Evolutionary conservation across 495 filamentous ascomycete species (phyloP), one percentile per base, ranked within the genome.

Genomic region (Wilcoxina mikolae): DNA sequence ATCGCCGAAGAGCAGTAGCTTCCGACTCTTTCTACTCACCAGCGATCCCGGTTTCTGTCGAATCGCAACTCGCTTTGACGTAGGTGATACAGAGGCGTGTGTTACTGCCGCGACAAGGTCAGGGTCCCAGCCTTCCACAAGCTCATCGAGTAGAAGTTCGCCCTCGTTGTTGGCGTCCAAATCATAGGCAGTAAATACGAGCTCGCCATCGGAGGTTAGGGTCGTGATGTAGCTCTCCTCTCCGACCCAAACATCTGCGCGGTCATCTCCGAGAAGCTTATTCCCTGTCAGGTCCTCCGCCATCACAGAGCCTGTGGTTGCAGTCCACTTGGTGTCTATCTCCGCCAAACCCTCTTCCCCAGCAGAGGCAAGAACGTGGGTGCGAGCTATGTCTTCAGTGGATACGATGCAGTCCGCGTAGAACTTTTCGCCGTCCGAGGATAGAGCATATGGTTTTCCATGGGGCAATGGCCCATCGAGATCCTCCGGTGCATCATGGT

Each of bases 351-450:
- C 49, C 12, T 23, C 23, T 45, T 28, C 38, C 3, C 51, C 51
- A 11, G 33, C 35, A 1, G 25, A n/a, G 18, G 35, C 51, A 23
- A 45, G 38, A 17, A 45, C 51, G 25, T 43, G 51, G 2, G 33
- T 18, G 10, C 51, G 33, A 7, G 29, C 49, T 27, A 23, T 28
- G 1, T 20, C 22, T 23, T 29, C 46, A 29, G 17, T 26, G 45
- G 23, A 12, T 17, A 54, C 22, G 51, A 54, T 54, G 29, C 51
- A 54, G 39, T 54, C 51, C 17, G 51, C 51, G 51, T 54, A 54
- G 35, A 54, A 18, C 51, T 54, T 54, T 39, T 54, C 35, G 2
- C 35, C 51, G 12, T 35, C n/a, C 2, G n/a, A 15, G 5, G 51
- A 12, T 10, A 54, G 51, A 9, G 51, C 51, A 31, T 54, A 54